phyloP scores from a whole-genome alignment of 345 rosid species.

The Salix purpurea region DNA sequence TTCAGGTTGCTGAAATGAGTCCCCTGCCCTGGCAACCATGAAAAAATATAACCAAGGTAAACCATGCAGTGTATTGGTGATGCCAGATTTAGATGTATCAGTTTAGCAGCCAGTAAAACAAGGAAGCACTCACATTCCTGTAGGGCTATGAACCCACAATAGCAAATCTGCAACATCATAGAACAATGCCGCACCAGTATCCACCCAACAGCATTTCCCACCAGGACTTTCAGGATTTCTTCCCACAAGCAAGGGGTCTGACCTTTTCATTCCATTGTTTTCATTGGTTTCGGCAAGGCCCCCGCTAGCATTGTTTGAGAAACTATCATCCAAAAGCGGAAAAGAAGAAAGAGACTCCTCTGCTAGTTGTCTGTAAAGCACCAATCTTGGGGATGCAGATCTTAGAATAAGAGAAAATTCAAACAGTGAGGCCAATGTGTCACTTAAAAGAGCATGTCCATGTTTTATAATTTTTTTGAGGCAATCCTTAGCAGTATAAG shows the following conservation, averaged over 20 bases:
- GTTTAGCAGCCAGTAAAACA: conserved; percentile 7
- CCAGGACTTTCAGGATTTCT: conserved; percentile 46
- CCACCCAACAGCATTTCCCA: conserved; percentile 92
- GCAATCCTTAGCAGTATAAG: conserved; percentile 76
- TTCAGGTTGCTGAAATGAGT: conserved; percentile 68
- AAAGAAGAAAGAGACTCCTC: conserved; percentile 94
- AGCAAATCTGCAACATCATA: conserved; percentile 61
- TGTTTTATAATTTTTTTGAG: conserved; percentile 49
- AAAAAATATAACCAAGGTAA: conserved; percentile 20
- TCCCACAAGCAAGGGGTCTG: conserved; percentile 51
- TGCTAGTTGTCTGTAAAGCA: conserved; percentile 82
- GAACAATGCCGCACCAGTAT: conserved; percentile 72
- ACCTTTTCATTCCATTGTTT: conserved; percentile 21
- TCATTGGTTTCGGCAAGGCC: conserved; percentile 24
- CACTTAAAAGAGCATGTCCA: conserved; percentile 49
- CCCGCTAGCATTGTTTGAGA: conserved; percentile 18
- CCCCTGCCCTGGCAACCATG: conserved; percentile 45
- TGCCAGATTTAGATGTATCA: neutral
- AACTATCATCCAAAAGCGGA: conserved; percentile 55
- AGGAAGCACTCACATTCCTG: conserved; percentile 42
- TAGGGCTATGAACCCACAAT: conserved; percentile 50
- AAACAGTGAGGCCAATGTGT: conserved; percentile 58
- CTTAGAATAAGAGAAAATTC: conserved; percentile 80
- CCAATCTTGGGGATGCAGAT: conserved; percentile 86
- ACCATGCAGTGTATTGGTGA: neutral